These are phyloP conservation scores for Cardamine resedifolia DNA, from an alignment of 345 rosid species.

Conservation along the genomic window DNA sequence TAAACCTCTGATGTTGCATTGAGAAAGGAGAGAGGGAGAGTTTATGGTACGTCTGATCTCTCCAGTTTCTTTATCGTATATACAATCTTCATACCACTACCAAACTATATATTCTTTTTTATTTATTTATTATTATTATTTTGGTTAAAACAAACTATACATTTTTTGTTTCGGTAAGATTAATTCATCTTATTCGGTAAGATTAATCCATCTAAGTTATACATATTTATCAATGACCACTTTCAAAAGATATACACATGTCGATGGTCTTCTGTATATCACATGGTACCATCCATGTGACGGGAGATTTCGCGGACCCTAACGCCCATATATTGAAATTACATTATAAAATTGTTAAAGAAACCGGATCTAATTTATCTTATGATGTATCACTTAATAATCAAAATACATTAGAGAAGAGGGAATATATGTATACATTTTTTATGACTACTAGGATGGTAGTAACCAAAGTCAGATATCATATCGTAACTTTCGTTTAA, in stretches of 20 bases:
- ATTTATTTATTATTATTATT: no score
- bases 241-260: background rate
- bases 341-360: background rate
- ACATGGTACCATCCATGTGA: constrained; percentile 29
- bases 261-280: constrained; percentile 18
- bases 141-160: no score
- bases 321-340: background rate
- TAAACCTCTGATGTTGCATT: background rate
- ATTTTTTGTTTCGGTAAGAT: no score
- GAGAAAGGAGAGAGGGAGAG: no score
- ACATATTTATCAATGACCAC: background rate
- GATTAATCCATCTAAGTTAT: background rate
- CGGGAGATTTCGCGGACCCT: constrained; percentile 8
- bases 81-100: background rate
- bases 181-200: background rate
- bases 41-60: background rate
- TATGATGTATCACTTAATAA: background rate
- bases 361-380: background rate
- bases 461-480: constrained; percentile 7
- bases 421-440: background rate
- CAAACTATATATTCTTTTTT: background rate
- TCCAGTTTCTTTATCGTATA: background rate
- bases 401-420: background rate
- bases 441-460: background rate
- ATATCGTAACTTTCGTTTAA: constrained; percentile 5